A percentile compares a stretch with the other conserved stretches of the same genome.
Conservation (phyloP, 495 filamentous ascomycete genomes). For the Aspergillus sclerotioniger region DNA sequence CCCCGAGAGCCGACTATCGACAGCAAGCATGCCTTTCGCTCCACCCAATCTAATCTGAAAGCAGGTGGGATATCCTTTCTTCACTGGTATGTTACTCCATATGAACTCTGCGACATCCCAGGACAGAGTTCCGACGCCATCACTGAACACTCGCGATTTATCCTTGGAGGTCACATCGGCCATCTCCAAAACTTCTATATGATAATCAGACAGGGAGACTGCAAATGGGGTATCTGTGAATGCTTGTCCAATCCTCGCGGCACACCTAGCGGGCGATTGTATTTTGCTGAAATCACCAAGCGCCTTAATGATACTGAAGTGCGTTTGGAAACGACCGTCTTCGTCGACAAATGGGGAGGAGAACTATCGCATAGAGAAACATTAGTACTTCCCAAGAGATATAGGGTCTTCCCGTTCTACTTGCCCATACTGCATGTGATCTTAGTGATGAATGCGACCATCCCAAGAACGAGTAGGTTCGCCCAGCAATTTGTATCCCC, state of each 20-base stretch:
- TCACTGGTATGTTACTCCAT: conserved; percentile 19
- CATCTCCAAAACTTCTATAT: conserved; percentile 24
- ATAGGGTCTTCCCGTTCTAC: neutral
- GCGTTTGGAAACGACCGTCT: conserved; percentile 34
- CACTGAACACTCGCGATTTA: conserved; percentile 62
- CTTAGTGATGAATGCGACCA: conserved; percentile 80
- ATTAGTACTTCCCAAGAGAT: neutral
- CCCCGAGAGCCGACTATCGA: conserved; percentile 58
- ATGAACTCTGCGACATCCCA: conserved; percentile 45
- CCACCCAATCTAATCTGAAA: conserved; percentile 66
- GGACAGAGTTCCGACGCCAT: conserved; percentile 76
- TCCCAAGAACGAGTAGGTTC: conserved; percentile 66
- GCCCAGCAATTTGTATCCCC: conserved; percentile 62
- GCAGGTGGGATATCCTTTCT: conserved; percentile 37
- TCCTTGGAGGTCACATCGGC: conserved; percentile 38
- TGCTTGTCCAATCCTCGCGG: conserved; percentile 78
- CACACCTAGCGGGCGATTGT: conserved; percentile 67
- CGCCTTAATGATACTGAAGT: conserved; percentile 53
- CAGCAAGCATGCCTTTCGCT: conserved; percentile 70
- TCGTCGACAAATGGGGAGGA: conserved; percentile 62
- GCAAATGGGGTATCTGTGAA: conserved; percentile 71
- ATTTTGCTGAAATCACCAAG: conserved; percentile 68
- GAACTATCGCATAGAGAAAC: conserved; percentile 37
- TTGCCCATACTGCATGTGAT: conserved; percentile 57
- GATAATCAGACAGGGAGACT: conserved; percentile 26